Evolutionary conservation across 2,329 filamentous ascomycete genomes (phyloP).

Genomic region (Aureobasidium zeae): DNA sequence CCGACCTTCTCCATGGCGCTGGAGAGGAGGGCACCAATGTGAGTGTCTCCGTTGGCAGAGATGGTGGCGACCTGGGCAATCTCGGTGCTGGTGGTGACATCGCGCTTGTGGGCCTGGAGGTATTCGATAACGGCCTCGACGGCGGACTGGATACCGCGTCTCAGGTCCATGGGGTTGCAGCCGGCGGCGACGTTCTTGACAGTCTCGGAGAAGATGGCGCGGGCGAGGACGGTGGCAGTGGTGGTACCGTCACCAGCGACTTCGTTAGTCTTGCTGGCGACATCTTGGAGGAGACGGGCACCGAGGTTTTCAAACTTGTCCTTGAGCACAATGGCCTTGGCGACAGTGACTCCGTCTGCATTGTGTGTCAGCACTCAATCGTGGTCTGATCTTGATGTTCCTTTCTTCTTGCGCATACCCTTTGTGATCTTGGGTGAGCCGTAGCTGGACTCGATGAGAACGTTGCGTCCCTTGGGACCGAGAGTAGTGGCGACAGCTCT

Average conservation of each 20-base stretch:
- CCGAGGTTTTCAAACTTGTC: conserved; percentile 99
- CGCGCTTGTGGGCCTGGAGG: conserved; percentile 90
- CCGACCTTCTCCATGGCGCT: conserved; percentile 99
- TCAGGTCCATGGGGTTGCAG: conserved; percentile 99
- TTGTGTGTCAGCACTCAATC: conserved; percentile 16
- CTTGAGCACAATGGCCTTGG: conserved; percentile 79
- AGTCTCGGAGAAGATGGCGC: conserved; percentile 98
- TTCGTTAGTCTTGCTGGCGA: conserved; percentile 99
- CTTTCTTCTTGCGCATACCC: conserved; percentile 49
- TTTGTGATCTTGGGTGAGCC: conserved; percentile 99
- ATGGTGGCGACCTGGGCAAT: conserved; percentile 98
- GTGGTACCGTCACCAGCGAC: conserved; percentile 97
- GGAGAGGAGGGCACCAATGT: conserved; percentile 92
- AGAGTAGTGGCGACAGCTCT: conserved; percentile 93
- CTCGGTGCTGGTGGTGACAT: conserved; percentile 95
- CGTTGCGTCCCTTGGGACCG: conserved; percentile 96
- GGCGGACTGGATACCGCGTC: conserved; percentile 91
- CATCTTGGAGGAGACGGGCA: conserved; percentile 91
- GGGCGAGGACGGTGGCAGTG: conserved; percentile 91
- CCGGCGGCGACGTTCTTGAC: conserved; percentile 99
- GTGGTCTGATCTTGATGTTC: neutral
- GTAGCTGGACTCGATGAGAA: conserved; percentile 96
- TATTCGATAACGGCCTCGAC: conserved; percentile 92
- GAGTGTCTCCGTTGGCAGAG: conserved; percentile 90
- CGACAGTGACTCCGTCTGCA: conserved; percentile 45